Conservation (phyloP, 2,329 filamentous ascomycete species). For the Verticillium tricorpus region DNA sequence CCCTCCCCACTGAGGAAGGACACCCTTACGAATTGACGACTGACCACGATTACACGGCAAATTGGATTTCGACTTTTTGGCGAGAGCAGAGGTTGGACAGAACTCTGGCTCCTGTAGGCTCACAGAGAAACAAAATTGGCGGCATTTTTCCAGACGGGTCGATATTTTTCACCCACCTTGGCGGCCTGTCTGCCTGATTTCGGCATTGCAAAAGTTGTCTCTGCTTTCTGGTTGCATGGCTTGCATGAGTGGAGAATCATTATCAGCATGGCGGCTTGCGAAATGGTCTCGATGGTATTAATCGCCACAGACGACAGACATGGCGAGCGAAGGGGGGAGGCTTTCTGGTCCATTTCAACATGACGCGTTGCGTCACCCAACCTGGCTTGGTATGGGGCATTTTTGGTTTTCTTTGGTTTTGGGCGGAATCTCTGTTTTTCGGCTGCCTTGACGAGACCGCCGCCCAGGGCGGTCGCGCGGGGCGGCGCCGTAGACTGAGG, state of each 20-base stretch:
- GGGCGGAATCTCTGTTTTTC: background rate
- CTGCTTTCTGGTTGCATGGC: background rate
- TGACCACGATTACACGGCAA: background rate
- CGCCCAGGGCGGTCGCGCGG: background rate
- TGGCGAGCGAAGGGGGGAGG: background rate
- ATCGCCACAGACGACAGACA: background rate
- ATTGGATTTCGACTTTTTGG: background rate
- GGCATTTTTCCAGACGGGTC: background rate
- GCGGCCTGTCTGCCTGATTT: background rate
- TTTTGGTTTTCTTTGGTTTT: background rate
- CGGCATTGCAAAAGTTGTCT: background rate
- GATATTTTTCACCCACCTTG: background rate
- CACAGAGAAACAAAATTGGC: background rate
- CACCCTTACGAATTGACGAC: conserved; percentile 2
- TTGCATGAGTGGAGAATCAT: background rate
- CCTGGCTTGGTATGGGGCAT: background rate
- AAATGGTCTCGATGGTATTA: background rate
- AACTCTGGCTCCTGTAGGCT: conserved; percentile 9
- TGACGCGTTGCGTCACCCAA: background rate
- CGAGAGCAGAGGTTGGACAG: conserved; percentile 14
- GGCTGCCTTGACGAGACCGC: background rate
- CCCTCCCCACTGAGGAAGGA: conserved; percentile 1
- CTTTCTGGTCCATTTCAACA: background rate
- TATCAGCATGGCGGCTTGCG: background rate
- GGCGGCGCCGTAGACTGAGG: background rate